phyloP scores from a whole-genome alignment of 345 rosid genomes.

The Alliaria petiolata region DNA sequence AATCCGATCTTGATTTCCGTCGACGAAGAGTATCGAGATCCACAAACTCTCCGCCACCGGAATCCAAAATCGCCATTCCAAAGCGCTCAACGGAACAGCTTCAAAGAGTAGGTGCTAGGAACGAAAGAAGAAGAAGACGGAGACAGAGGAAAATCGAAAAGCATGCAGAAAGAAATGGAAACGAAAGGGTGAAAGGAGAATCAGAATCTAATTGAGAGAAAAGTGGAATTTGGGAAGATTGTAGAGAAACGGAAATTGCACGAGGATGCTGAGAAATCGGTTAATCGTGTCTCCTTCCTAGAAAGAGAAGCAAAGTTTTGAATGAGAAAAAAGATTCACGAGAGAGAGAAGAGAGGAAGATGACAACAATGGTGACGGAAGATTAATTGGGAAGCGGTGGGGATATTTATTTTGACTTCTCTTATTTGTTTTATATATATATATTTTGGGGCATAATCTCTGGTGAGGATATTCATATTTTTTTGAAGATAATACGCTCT shows the following conservation, averaged over 20 bases:
- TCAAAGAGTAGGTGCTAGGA: not conserved
- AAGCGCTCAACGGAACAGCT: not conserved
- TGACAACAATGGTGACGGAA: slow-evolving; percentile 34
- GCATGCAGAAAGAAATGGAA: slow-evolving; percentile 20
- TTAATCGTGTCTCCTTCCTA: not conserved
- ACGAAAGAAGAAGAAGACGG: not conserved
- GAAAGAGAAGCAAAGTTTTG: slow-evolving; percentile 20
- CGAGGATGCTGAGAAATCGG: not conserved
- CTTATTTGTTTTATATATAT: not conserved
- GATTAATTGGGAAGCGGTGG: slow-evolving; percentile 15
- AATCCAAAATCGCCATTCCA: slow-evolving; percentile 40
- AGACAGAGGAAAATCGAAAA: not conserved
- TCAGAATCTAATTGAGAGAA: slow-evolving; percentile 12
- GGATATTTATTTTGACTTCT: not conserved
- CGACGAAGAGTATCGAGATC: slow-evolving; percentile 48
- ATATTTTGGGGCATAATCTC: no score
- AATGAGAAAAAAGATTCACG: slow-evolving; percentile 13
- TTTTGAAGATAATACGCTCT: no score
- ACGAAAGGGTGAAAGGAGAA: not conserved
- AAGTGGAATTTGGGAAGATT: not conserved
- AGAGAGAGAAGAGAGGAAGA: slow-evolving; percentile 27
- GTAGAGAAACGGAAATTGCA: not conserved
- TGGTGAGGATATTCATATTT: no score
- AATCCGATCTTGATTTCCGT: slow-evolving; percentile 33
- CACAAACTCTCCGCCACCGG: slow-evolving; percentile 40